Base-by-base conservation (phyloP, 345 rosid species). In the Viola odorata region DNA sequence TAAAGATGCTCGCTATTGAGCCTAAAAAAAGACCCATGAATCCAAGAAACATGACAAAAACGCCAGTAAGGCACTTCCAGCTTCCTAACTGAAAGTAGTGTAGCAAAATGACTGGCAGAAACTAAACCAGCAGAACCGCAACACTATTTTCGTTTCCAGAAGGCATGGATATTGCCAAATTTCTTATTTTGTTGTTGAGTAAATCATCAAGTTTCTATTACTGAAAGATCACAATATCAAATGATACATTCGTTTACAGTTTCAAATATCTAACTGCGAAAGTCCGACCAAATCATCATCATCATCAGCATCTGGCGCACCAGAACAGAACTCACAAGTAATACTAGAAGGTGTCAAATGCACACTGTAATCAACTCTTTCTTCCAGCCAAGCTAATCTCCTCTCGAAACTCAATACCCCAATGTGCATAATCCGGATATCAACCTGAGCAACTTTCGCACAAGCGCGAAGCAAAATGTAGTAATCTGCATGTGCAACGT, bases 401-500 rank as follows among this genome's bases (percentile, higher is more conserved):
- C 80, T 91, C 78, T 91, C 98, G 15, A 89, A 75, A 47, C 84
- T 77, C 75, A 87, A 54, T 11, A 87, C 88, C 55, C 81, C 87
- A 16, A 69, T 58, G 58, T 91, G 95, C 91, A 91, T 81, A 53
- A 66, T 75, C 60, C 90, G 77, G 37, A 63, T 63, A 53, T 87
- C 92, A 7, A 91, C 77, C 74, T 84, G 78, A 15, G 81, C 86
- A 6, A 75, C 80, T 57, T 58, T 68, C 15, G 90, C 94, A 62
- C 91, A 89, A 47, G 80, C 80, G 8, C 84, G 81, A 61, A 87
- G 84, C 54, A 87, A 65, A 52, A 89, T 82, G 76, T 85, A 89
- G 67, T 92, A 87, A 77, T 89, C 96, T 4, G 91, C 94, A 61
- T 87, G 97, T 9, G 90, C 90, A 7, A 63, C 81, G 5, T 82